phyloP scores from a whole-genome alignment of 495 filamentous ascomycete species.

The Annulohypoxylon nitens region DNA sequence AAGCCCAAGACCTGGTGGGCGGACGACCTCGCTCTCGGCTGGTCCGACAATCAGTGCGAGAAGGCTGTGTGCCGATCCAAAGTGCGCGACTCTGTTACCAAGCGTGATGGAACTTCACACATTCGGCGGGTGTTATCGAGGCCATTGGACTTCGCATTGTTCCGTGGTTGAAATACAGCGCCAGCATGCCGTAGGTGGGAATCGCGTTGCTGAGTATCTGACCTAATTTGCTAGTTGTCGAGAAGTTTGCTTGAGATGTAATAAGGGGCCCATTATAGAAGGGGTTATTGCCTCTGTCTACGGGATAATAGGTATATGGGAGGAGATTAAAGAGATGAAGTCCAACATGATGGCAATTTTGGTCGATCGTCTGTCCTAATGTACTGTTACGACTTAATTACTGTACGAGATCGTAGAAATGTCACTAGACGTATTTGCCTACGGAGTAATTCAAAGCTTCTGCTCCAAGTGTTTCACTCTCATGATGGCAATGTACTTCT shows the following conservation, averaged over 20 bases:
- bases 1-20: slow-evolving; percentile 56
- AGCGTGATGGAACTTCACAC: slow-evolving; percentile 31
- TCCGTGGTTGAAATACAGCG: slow-evolving; percentile 40
- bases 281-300: slow-evolving; percentile 48
- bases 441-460: slow-evolving; percentile 1
- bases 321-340: slow-evolving; percentile 46
- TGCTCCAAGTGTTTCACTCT: neutral
- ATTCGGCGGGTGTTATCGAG: slow-evolving; percentile 30
- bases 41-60: slow-evolving; percentile 58
- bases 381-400: slow-evolving; percentile 42
- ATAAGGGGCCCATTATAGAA: slow-evolving; percentile 26
- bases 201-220: slow-evolving; percentile 27
- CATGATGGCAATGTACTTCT: neutral
- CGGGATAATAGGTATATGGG: slow-evolving; percentile 49
- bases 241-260: slow-evolving; percentile 50
- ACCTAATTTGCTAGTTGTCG: slow-evolving; percentile 47
- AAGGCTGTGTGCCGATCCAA: slow-evolving; percentile 55
- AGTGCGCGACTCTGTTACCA: slow-evolving; percentile 51
- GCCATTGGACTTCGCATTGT: slow-evolving; percentile 39
- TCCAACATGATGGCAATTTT: slow-evolving; percentile 50
- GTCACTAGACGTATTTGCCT: slow-evolving; percentile 38
- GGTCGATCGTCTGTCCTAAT: slow-evolving; percentile 46
- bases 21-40: slow-evolving; percentile 59
- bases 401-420: slow-evolving; percentile 39
- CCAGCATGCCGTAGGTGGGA: slow-evolving; percentile 19